Evolutionary conservation across 2,329 filamentous ascomycete species (phyloP), one percentile per base, ranked within the genome.

Genomic region (Neonectria hederae): DNA sequence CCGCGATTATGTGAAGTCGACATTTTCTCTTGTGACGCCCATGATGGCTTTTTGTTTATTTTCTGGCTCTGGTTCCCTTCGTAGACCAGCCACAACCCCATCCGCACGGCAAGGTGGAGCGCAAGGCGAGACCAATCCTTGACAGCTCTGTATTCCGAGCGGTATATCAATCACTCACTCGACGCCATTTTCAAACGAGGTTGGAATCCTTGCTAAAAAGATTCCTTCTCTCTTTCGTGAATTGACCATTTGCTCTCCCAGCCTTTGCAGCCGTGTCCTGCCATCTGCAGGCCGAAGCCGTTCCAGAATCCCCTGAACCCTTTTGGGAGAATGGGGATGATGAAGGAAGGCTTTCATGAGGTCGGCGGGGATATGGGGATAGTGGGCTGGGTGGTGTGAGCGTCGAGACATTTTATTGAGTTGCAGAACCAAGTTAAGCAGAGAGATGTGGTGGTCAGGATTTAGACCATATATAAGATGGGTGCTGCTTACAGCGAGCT

Each of bases 61-160:
- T n/a, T 35, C 21, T 58, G 67, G 59, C 65, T 66, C 56, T 22
- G 28, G 48, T 32, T 42, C 21, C n/a, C 11, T 48, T 21, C 17
- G 5, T 51, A 14, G 24, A 51, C 28, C n/a, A 51, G 9, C 54
- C 28, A 43, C 22, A 21, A 54, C 35, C 32, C 21, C 59, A 74
- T 87, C 87, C 88, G 88, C 88, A 88, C 86, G 87, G 87, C 87
- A 84, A 87, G 88, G 88, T 90, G 88, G 88, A 90, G 88, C 87
- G 87, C 88, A 90, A 90, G 88, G 88, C 86, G 87, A 90, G 88
- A 88, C 77, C 82, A 81, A 87, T 90, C 88, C 88, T 90, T 90
- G 88, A 84, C 81, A 83, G 85, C 87, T 90, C 86, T 90, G 88
- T 90, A 90, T 90, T 90, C 88, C 87, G 88, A 89, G 88, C 88